Evolutionary conservation across 768 basidiomycete species (phyloP), one percentile per base, ranked within the genome.

Genomic region (Termitomyces sp.): DNA sequence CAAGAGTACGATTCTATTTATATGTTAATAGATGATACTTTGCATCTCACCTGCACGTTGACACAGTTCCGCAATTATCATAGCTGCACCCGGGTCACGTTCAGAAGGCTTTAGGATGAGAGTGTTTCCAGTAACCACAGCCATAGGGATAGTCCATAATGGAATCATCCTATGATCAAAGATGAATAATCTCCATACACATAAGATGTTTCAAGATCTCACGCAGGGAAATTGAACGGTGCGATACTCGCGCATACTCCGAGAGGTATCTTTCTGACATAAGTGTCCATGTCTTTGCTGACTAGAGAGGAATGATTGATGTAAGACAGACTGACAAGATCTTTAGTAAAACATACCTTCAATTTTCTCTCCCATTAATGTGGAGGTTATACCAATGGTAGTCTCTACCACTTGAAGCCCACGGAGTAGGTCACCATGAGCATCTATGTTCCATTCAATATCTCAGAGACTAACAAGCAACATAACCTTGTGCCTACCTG

Each of bases 51-150:
- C 92, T 59, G 96, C 94, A 57, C 86, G 86, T 73, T 92, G 86
- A 70, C 92, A 94, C 4, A 98, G 82, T 75, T 99, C 96, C 37
- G 95, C 94, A 63, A 99, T 94, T 59, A 99, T 96, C 90, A 97
- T 95, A 6, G 94, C 89, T 14, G 97, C 96, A 52, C 96, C 96
- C 14, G 96, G 96, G 71, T 97, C 96, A 31, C 96, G 87, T 72
- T 99, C 96, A 1, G 92, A 95, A 20, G 96, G 96, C 69, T 99
- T 99, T 63, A 99, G 79, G 62, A 99, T 83, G 46, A 99, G 82
- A 0, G 96, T 94, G 69, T 99, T 99, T 37, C 96, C 96, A 0
- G 93, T 95, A 10, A 88, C 88, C 29, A 86, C 79, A 17, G 94
- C 91, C 84, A 94, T 87, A 48, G 90, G 90, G 66, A 98, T 95